phyloP scores from a whole-genome alignment of 2,329 filamentous ascomycete genomes.

The Tolypocladium paradoxum region DNA sequence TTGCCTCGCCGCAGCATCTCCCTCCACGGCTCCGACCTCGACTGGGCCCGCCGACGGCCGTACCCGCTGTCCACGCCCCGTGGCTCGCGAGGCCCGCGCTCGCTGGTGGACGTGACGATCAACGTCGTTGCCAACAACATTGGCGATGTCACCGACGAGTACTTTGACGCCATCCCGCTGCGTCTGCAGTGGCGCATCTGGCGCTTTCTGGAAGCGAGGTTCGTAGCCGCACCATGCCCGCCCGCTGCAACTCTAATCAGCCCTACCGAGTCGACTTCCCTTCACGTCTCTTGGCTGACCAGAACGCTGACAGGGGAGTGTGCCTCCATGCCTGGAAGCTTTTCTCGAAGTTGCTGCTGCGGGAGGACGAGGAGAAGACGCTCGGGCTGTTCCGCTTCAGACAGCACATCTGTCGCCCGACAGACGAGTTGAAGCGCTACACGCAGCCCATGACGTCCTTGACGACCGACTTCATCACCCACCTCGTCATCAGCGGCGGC shows the following conservation, averaged over 20 bases:
- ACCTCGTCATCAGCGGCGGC: slow-evolving; percentile 27
- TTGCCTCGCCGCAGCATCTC: slow-evolving; percentile 15
- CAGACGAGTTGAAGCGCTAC: slow-evolving; percentile 23
- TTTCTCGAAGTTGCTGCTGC: slow-evolving; percentile 22
- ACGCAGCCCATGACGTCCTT: slow-evolving; percentile 24
- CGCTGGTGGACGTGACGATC: slow-evolving; percentile 28
- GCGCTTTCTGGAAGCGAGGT: slow-evolving; percentile 29
- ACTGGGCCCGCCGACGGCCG: slow-evolving; percentile 25
- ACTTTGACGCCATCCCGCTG: slow-evolving; percentile 23
- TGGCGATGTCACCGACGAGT: slow-evolving; percentile 19
- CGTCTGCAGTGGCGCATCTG: slow-evolving; percentile 26
- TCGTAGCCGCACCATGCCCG: slow-evolving; percentile 6
- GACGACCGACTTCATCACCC: slow-evolving; percentile 27
- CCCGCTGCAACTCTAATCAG: not conserved
- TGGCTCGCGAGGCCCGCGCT: slow-evolving; percentile 21
- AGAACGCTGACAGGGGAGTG: slow-evolving; percentile 17
- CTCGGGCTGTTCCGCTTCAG: slow-evolving; percentile 27
- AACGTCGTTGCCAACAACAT: slow-evolving; percentile 26
- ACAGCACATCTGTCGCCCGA: slow-evolving; percentile 27
- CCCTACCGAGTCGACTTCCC: no score
- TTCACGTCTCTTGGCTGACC: not conserved
- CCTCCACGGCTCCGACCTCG: slow-evolving; percentile 12
- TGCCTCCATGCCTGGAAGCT: slow-evolving; percentile 30
- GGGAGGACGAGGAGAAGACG: slow-evolving; percentile 20
- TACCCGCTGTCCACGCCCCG: slow-evolving; percentile 15